Base-by-base conservation (phyloP, 345 rosid species). In the Eutrema yunnanense region DNA sequence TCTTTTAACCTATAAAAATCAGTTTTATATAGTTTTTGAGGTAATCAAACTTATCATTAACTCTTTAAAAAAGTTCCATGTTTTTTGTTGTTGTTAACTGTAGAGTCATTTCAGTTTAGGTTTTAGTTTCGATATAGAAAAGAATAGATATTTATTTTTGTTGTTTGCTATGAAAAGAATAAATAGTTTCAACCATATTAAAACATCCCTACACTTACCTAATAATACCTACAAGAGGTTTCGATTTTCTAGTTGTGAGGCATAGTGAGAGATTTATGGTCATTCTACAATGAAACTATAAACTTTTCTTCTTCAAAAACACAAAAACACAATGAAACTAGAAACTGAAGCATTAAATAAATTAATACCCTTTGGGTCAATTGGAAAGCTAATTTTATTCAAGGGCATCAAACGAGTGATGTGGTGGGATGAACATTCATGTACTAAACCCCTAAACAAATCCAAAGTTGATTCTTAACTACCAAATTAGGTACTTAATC, bases 371-470 rank as follows among this genome's bases (percentile, higher is more conserved):
- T 33, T 48, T 32, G 67, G 65, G 30, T 49, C 56, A 36, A 30
- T 34, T 69, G 37, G 33, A 22, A 13, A 69, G 65, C 65, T 69
- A 46, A 52, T 59, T 1, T 22, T 22, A 26, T 54, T 49, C 46
- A 68, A 56, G 36, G 63, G 6, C 43, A 69, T 44, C 34, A 58
- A 58, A 58, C 22, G 66, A 59, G 66, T 26, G 30, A 37, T 48
- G 4, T 48, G 74, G 74, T 71, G 67, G 26, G 49, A 49, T 59
- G 60, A 71, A 47, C 46, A 16, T 29, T n/a, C 62, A 49, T 46
- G 10, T 48, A 19, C 33, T 26, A 46, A 69, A 44, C 38, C 16
- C 38, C 40, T 52, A 29, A 29, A 29, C 46, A 19, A 30, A 19
- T 62, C 29, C 62, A 72, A 8, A 69, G 19, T 8, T 56, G 62